phyloP scores from a whole-genome alignment of 805 yeast genomes.

The Yamadazyma paraphyllophila region DNA sequence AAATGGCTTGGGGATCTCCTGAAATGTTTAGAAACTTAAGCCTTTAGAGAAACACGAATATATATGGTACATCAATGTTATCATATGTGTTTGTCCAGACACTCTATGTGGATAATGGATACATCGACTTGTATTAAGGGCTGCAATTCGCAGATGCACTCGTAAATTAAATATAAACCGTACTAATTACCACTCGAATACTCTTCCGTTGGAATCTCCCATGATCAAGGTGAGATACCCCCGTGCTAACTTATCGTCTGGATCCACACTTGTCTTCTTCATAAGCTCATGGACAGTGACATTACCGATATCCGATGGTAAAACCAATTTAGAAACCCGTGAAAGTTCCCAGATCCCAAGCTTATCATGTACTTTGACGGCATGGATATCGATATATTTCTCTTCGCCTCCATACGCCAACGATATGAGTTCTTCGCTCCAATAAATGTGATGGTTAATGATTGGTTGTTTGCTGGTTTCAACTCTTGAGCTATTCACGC shows the following conservation, averaged over 20 bases:
- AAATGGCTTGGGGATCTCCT: too few relatives aligned
- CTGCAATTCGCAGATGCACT: too few relatives aligned
- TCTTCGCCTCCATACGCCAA: slow-evolving; percentile 12
- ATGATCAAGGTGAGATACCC: slow-evolving; percentile 44
- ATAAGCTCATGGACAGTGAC: slow-evolving; percentile 30
- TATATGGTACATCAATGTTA: too few relatives aligned
- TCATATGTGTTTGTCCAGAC: too few relatives aligned
- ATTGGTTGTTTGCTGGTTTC: slow-evolving; percentile 21
- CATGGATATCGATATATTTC: slow-evolving; percentile 1
- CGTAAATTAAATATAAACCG: too few relatives aligned
- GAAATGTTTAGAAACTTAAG: too few relatives aligned
- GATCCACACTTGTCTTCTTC: slow-evolving; percentile 28
- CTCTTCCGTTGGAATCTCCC: slow-evolving; percentile 54
- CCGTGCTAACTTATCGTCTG: slow-evolving; percentile 34
- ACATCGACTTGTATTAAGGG: too few relatives aligned
- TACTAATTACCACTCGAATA: slow-evolving; percentile 29
- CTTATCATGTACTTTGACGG: slow-evolving; percentile 11
- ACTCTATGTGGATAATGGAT: too few relatives aligned
- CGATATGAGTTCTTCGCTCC: slow-evolving; percentile 34
- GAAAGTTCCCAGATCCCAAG: slow-evolving; percentile 10
- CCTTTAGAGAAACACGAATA: too few relatives aligned
- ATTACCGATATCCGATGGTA: background rate
- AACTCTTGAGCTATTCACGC: slow-evolving; percentile 26
- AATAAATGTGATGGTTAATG: slow-evolving; percentile 29
- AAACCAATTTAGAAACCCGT: slow-evolving; percentile 6